These are phyloP conservation scores for Quercus engelmannii DNA, from an alignment of 306 rosid species.

Conservation along the genomic window DNA sequence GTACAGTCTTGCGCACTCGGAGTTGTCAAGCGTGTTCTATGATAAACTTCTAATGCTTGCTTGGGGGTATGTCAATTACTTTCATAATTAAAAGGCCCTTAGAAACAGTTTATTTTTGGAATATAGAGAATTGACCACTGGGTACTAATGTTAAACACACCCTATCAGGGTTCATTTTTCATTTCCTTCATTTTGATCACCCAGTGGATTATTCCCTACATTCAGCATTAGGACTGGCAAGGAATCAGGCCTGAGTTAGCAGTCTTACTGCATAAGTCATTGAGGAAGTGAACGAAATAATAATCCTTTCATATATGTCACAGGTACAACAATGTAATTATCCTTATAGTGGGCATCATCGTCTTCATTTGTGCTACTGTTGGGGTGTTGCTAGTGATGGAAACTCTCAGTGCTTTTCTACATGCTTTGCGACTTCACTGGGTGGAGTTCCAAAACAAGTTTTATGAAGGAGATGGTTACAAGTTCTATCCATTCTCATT, in stretches of 20 bases:
- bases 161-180: not conserved
- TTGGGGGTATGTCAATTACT: constrained; percentile 44
- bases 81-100: not conserved
- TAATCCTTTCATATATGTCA: constrained; percentile 8
- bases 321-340: constrained; percentile 69
- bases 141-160: not conserved
- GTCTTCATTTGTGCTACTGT: constrained; percentile 79
- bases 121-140: constrained; percentile 5
- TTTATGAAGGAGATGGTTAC: constrained; percentile 89
- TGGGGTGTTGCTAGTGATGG: constrained; percentile 86
- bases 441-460: constrained; percentile 97
- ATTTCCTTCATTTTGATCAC: not conserved
- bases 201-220: constrained; percentile 10
- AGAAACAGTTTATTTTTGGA: not conserved
- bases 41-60: constrained; percentile 76
- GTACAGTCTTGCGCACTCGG: constrained; percentile 88
- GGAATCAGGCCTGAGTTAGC: not conserved
- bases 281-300: not conserved
- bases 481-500: constrained; percentile 81
- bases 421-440: constrained; percentile 97
- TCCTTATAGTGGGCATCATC: constrained; percentile 65
- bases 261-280: not conserved
- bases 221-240: not conserved
- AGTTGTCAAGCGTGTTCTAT: constrained; percentile 83
- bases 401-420: constrained; percentile 92